Conservation (phyloP, 768 basidiomycete genomes). For the button mushroom (Agaricus bisporus) region DNA sequence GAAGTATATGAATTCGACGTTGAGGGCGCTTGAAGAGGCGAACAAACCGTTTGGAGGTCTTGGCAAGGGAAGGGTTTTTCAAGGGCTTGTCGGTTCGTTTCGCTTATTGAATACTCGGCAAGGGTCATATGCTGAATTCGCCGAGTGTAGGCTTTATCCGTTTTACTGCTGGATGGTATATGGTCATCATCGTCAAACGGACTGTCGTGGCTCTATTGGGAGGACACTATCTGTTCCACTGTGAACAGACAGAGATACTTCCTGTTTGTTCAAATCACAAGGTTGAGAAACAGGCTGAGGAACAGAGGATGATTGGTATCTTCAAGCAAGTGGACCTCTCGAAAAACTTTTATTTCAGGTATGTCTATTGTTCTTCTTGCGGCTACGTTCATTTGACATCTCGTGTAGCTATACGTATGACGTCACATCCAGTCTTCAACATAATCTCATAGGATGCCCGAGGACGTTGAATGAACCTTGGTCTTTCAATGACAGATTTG, state of each 20-base stretch:
- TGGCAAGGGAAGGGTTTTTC: slow-evolving; percentile 72
- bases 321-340: slow-evolving; percentile 97
- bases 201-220: slow-evolving; percentile 91
- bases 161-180: slow-evolving; percentile 95
- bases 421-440: slow-evolving; percentile 91
- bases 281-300: slow-evolving; percentile 82
- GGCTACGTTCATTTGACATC: slow-evolving; percentile 1
- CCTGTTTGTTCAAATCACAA: slow-evolving; percentile 76
- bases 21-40: slow-evolving; percentile 95
- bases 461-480: slow-evolving; percentile 41
- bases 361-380: slow-evolving; percentile 5
- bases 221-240: slow-evolving; percentile 95
- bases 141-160: slow-evolving; percentile 71
- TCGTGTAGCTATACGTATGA: slow-evolving; percentile 85
- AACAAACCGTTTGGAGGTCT: slow-evolving; percentile 86
- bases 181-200: slow-evolving; percentile 85
- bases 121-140: background rate
- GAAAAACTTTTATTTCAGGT: slow-evolving; percentile 99
- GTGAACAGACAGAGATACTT: slow-evolving; percentile 83
- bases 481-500: slow-evolving; percentile 82
- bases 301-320: slow-evolving; percentile 79
- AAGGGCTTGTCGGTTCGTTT: slow-evolving; percentile 67
- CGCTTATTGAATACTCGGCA: background rate
- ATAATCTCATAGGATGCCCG: slow-evolving; percentile 68
- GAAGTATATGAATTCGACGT: slow-evolving; percentile 83